Evolutionary conservation across 306 rosid species (phyloP).

Genomic region (Bauhinia variegata): DNA sequence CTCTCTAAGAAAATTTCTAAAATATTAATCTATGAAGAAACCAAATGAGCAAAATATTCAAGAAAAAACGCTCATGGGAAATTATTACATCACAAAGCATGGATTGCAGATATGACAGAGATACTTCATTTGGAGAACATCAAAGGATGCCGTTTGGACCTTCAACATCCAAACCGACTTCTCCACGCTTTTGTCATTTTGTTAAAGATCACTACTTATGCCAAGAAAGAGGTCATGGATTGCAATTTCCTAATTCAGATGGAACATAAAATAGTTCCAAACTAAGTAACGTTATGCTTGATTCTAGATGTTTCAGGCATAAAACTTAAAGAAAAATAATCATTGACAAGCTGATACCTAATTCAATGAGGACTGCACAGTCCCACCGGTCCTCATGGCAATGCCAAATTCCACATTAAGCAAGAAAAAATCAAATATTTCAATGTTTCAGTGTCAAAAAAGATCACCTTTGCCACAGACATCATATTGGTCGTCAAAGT

Average conservation of each 20-base stretch:
- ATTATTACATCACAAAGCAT: conserved; percentile 15
- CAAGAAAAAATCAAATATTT: background rate
- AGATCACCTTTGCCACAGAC: conserved; percentile 84
- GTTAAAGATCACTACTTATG: background rate
- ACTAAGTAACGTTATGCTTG: background rate
- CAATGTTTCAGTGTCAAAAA: conserved; percentile 18
- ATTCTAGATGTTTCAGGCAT: conserved; percentile 7
- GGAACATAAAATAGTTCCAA: no score
- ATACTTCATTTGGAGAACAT: background rate
- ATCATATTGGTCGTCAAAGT: conserved; percentile 97
- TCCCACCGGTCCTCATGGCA: conserved; percentile 1
- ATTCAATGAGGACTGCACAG: conserved; percentile 13
- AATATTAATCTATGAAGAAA: conserved; percentile 16
- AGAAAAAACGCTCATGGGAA: conserved; percentile 12
- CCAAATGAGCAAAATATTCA: conserved; percentile 14
- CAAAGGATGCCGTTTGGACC: background rate
- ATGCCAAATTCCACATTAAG: conserved; percentile 25
- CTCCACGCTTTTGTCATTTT: background rate
- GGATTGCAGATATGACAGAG: conserved; percentile 19
- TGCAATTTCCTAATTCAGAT: conserved; percentile 10
- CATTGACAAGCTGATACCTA: conserved; percentile 11
- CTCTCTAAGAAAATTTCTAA: conserved; percentile 4
- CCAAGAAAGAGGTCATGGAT: conserved; percentile 1
- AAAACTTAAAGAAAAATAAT: conserved; percentile 2
- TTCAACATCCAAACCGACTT: conserved; percentile 22